Conservation (phyloP, 768 basidiomycete species). For the Boletellus emodensis region DNA sequence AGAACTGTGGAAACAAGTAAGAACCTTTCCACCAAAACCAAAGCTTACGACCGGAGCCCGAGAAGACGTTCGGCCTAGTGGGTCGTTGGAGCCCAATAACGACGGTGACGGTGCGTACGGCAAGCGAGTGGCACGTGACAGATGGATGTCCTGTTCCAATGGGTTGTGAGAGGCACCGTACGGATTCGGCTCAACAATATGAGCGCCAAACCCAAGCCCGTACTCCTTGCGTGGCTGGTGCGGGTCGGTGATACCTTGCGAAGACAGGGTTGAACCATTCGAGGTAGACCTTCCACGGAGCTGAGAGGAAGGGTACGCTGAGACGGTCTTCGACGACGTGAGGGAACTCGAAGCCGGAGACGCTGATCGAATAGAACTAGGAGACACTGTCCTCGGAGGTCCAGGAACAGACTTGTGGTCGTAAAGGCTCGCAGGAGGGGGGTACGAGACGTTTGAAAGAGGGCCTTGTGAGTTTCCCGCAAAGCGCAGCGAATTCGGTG, state of each 20-base stretch:
- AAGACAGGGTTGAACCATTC: conserved; percentile 41
- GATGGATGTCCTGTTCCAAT: conserved; percentile 25
- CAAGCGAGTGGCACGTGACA: conserved; percentile 38
- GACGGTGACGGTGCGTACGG: conserved; percentile 86
- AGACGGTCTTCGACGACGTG: conserved; percentile 27
- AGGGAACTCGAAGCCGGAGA: conserved; percentile 36
- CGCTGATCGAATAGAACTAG: conserved; percentile 19
- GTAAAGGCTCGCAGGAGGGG: conserved; percentile 12
- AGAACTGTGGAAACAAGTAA: conserved; percentile 82
- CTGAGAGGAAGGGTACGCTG: conserved; percentile 15
- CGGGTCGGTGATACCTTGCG: conserved; percentile 18
- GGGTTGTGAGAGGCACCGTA: conserved; percentile 14
- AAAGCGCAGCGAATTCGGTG: conserved; percentile 25
- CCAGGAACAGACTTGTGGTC: conserved; percentile 18
- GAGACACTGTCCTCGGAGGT: conserved; percentile 32
- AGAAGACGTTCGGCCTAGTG: conserved; percentile 66
- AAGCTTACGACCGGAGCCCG: conserved; percentile 82
- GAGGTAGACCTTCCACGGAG: conserved; percentile 42
- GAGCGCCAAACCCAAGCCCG: conserved; percentile 22
- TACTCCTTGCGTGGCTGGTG: conserved; percentile 25
- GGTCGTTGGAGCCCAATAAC: conserved; percentile 76
- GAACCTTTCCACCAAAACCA: conserved; percentile 89
- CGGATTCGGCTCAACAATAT: conserved; percentile 16
- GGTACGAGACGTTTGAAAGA: conserved; percentile 7
- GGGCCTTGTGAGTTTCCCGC: conserved; percentile 12